Conservation (phyloP, 306 rosid species). For the Prinsepia uniflora region DNA sequence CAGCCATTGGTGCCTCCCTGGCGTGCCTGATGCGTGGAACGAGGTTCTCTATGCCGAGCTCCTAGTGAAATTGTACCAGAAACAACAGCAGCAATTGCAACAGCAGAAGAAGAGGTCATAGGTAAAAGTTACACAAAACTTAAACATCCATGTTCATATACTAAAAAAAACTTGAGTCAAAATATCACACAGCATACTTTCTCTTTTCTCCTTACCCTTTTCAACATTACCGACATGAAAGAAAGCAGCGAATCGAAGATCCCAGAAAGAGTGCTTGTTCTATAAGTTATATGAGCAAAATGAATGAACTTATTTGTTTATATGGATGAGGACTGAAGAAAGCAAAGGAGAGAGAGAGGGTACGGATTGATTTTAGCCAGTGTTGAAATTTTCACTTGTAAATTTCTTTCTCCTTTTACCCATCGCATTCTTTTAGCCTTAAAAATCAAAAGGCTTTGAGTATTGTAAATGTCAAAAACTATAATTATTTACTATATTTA, state of each 20-base stretch:
- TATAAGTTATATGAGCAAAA: conserved; percentile 19
- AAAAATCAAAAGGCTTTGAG: conserved; percentile 24
- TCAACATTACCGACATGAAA: conserved; percentile 20
- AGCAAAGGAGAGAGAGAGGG: conserved; percentile 11
- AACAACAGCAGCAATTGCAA: conserved; percentile 39
- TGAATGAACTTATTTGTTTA: conserved; percentile 29
- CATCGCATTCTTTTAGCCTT: conserved; percentile 29
- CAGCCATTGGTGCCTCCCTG: conserved; percentile 99
- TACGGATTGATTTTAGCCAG: conserved; percentile 8
- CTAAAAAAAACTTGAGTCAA: conserved; percentile 17
- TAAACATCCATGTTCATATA: conserved; percentile 13
- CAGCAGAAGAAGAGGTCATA: conserved; percentile 46
- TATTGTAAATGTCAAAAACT: conserved; percentile 39
- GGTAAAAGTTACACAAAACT: conserved; percentile 34
- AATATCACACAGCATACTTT: conserved; percentile 20
- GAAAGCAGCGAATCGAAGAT: conserved; percentile 12
- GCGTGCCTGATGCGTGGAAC: conserved; percentile 93
- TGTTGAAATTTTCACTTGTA: conserved; percentile 29
- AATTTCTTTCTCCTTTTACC: conserved; percentile 19
- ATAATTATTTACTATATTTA: conserved; percentile 20
- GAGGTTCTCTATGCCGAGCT: conserved; percentile 76
- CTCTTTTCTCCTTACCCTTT: conserved; percentile 20
- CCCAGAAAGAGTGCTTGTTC: conserved; percentile 14
- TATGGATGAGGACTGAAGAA: conserved; percentile 30
- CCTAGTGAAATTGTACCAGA: conserved; percentile 41